Evolutionary conservation across 164 flowering plant species (phyloP), one percentile per base, ranked within the genome.

Genomic region (Paratinospora sagittata): DNA sequence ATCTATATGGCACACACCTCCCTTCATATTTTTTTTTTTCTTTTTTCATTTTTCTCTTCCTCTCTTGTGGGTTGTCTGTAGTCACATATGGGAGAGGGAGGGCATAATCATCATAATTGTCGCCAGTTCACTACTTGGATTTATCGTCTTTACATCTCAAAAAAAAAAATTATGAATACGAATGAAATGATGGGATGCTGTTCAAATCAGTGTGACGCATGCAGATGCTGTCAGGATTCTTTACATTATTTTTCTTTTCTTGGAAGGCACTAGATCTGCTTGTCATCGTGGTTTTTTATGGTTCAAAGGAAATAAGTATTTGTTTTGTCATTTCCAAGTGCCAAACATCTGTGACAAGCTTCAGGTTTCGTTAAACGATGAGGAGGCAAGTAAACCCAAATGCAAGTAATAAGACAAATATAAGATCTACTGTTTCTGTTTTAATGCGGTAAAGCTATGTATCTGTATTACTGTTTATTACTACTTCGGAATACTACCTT

Each of bases 161-260:
- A 47, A 47, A 19, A n/a, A 47, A 12, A 47, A 13, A 13, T 47
- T 47, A 65, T 26, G 33, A 30, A 7, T 58, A 58, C 21, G 17
- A 37, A 34, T 68, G 67, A 71, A 73, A 73, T 72, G 87, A 76
- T 84, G 64, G 85, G 87, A 79, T 82, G 82, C 89, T 80, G 84
- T 78, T 82, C 84, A 70, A 74, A 72, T 81, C 84, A 72, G 82
- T 76, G 75, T 68, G 63, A 37, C 76, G 74, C 80, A 81, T 70
- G 70, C 71, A 72, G 79, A 71, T 73, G 45, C 75, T 81, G 78
- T 67, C 82, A 72, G 80, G 61, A 19, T 62, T 68, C 64, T 71
- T 55, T 73, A 45, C 45, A 21, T 27, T 66, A 36, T 66, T 37
- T n/a, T 37, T 66, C 21, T n/a, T 17, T 23, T 3, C 33, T 3